Conservation (phyloP, 2,329 filamentous ascomycete species). For the Xylariaceae sp. region DNA sequence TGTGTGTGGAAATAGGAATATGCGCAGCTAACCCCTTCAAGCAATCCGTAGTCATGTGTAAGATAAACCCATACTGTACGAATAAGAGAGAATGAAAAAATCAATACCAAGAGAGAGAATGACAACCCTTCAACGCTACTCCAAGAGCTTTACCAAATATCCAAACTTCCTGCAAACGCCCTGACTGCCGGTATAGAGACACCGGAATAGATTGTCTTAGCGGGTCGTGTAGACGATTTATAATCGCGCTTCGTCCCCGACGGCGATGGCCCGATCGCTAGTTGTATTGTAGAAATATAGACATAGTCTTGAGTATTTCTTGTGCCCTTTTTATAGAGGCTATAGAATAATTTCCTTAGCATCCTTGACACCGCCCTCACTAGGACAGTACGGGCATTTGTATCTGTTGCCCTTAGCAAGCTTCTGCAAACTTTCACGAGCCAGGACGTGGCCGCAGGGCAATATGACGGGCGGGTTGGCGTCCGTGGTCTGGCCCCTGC, state of each 20-base stretch:
- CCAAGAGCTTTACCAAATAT: neutral
- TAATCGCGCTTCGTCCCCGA: neutral
- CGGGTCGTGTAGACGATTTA: neutral
- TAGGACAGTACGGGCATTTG: constrained; percentile 96
- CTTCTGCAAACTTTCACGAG: constrained; percentile 72
- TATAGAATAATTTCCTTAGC: constrained; percentile 67
- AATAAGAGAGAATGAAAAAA: neutral
- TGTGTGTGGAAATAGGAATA: neutral
- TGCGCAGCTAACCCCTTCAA: neutral
- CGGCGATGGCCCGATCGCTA: neutral
- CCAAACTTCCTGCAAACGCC: neutral
- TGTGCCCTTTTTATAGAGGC: no score
- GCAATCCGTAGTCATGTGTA: neutral
- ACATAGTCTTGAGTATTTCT: no score
- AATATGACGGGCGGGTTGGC: constrained; percentile 95
- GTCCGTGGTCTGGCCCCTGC: constrained; percentile 92
- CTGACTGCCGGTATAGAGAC: neutral
- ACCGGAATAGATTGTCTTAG: no score
- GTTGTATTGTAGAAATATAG: neutral
- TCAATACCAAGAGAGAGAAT: neutral
- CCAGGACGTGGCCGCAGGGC: constrained; percentile 90
- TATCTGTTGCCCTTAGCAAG: constrained; percentile 74
- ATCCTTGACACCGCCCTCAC: constrained; percentile 71
- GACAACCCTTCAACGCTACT: neutral
- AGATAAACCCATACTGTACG: neutral